Conservation (phyloP, 352 stramenopile genomes). For the Phytophthora foliorum region DNA sequence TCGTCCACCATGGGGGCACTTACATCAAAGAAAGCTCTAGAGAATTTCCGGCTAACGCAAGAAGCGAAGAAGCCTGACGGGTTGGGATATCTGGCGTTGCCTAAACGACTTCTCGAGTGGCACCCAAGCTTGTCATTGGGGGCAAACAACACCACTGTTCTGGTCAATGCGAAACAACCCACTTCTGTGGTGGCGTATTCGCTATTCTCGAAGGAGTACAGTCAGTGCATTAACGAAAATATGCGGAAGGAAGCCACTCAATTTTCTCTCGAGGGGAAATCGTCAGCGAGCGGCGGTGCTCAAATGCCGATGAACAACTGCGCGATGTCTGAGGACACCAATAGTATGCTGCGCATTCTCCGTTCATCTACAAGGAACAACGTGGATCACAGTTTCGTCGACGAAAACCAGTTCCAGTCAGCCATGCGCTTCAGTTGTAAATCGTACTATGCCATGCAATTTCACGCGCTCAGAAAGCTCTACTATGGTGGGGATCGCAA, state of each 20-base stretch:
- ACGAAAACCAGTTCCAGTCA: conserved; percentile 88
- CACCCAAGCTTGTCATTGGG: conserved; percentile 81
- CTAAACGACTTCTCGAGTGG: conserved; percentile 83
- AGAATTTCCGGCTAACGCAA: conserved; percentile 72
- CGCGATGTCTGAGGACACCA: conserved; percentile 39
- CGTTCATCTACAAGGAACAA: conserved; percentile 80
- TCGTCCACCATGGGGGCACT: conserved; percentile 77
- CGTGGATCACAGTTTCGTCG: conserved; percentile 86
- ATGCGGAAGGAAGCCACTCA: conserved; percentile 61
- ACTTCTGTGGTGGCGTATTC: conserved; percentile 90
- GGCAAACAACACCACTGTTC: conserved; percentile 74
- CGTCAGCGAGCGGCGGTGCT: conserved; percentile 41
- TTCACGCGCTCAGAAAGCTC: conserved; percentile 83
- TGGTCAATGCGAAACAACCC: conserved; percentile 84
- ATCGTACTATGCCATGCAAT: conserved; percentile 92
- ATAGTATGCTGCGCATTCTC: conserved; percentile 73
- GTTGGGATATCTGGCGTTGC: conserved; percentile 80
- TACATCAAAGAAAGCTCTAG: conserved; percentile 65
- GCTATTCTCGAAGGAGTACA: conserved; percentile 87
- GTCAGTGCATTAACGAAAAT: conserved; percentile 75
- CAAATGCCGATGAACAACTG: conserved; percentile 32
- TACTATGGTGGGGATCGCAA: conserved; percentile 89
- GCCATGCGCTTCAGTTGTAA: conserved; percentile 89
- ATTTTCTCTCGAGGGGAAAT: conserved; percentile 46
- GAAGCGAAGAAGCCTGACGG: conserved; percentile 69